phyloP scores from a whole-genome alignment of 257 asterid species.

The Salvia splendens region DNA sequence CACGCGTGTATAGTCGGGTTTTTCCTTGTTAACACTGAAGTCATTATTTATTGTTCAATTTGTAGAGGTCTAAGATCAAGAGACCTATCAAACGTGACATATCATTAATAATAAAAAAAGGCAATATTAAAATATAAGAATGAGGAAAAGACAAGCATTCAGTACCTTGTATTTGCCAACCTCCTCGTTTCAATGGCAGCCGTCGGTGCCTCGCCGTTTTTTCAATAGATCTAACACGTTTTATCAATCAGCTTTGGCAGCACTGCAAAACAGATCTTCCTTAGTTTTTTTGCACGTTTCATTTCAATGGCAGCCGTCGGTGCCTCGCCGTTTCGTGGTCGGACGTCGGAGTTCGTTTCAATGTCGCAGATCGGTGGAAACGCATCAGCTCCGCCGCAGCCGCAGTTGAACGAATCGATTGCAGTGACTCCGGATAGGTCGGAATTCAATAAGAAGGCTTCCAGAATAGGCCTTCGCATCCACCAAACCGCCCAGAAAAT shows the following conservation, averaged over 20 bases:
- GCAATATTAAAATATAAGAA: background rate
- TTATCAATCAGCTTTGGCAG: constrained; percentile 5
- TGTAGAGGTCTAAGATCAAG: no score
- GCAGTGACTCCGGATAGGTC: constrained; percentile 56
- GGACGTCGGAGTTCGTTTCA: constrained; percentile 63
- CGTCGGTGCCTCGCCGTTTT: no score
- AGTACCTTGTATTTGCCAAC: constrained; percentile 73
- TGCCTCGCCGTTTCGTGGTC: constrained; percentile 58
- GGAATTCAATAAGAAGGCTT: constrained; percentile 72
- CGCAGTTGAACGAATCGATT: constrained; percentile 30
- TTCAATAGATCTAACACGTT: constrained; percentile 1
- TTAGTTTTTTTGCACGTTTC: constrained; percentile 16
- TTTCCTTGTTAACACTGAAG: no score
- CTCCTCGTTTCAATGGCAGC: no score
- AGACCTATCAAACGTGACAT: background rate
- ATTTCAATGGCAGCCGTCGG: constrained; percentile 49
- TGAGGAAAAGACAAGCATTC: background rate
- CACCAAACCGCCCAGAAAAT: constrained; percentile 81
- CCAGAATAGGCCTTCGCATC: constrained; percentile 64
- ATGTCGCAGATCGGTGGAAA: constrained; percentile 46
- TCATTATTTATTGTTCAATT: no score
- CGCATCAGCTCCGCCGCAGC: constrained; percentile 27
- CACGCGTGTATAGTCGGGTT: no score
- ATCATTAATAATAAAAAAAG: background rate
- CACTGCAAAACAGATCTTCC: background rate